Conservation (phyloP, 2,329 filamentous ascomycete species). For the Volutella citrinella region DNA sequence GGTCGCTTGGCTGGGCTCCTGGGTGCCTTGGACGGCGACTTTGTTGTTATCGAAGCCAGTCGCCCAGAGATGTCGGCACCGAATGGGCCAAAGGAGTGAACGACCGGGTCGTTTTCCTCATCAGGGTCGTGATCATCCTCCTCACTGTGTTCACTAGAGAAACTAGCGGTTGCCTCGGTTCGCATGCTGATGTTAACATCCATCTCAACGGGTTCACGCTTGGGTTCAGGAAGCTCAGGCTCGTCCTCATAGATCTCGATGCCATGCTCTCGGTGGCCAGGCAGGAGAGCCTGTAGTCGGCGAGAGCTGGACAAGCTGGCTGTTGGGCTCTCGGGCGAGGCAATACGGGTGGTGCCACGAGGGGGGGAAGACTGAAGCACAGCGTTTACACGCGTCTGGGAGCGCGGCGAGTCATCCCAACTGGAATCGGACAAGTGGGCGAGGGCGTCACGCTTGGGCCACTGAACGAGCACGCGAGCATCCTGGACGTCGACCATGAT, state of each 20-base stretch:
- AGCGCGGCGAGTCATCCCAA: slow-evolving; percentile 62
- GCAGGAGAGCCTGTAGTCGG: slow-evolving; percentile 44
- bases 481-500: slow-evolving; percentile 97
- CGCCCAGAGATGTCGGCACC: slow-evolving; percentile 81
- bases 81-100: slow-evolving; percentile 90
- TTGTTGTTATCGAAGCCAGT: slow-evolving; percentile 72
- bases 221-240: slow-evolving; percentile 38
- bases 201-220: slow-evolving; percentile 15
- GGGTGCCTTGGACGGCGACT: slow-evolving; percentile 53
- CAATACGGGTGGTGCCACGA: slow-evolving; percentile 55
- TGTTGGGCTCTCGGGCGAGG: slow-evolving; percentile 71
- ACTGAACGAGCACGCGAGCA: slow-evolving; percentile 82
- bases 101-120: slow-evolving; percentile 91
- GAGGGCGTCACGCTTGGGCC: slow-evolving; percentile 64
- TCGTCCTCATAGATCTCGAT: slow-evolving; percentile 75
- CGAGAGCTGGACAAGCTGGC: slow-evolving; percentile 44
- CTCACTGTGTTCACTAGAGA: slow-evolving; percentile 53
- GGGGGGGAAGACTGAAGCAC: slow-evolving; percentile 60
- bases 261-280: slow-evolving; percentile 36
- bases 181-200: slow-evolving; percentile 43
- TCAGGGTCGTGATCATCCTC: slow-evolving; percentile 76
- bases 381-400: slow-evolving; percentile 27
- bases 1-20: slow-evolving; percentile 21
- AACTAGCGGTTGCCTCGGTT: slow-evolving; percentile 50
- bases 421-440: slow-evolving; percentile 62